phyloP scores from a whole-genome alignment of 257 asterid genomes.

The Jacaranda copaia region DNA sequence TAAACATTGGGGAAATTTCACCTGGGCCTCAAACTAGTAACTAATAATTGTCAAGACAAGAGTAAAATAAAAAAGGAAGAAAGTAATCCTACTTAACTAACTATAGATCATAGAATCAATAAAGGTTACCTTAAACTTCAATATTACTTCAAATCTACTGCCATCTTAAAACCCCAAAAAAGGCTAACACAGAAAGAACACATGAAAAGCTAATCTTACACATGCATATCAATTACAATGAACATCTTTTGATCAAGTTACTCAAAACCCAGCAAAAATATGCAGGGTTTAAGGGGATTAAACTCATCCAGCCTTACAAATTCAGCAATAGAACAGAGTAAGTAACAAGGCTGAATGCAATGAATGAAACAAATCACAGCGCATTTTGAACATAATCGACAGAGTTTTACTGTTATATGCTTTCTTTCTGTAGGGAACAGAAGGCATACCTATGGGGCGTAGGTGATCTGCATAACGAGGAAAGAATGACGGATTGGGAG shows the following conservation, averaged over 20 bases:
- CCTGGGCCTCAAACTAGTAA: neutral
- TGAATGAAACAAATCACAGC: conserved; percentile 5
- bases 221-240: neutral
- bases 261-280: conserved; percentile 29
- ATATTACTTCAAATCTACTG: neutral
- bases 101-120: neutral
- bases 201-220: neutral
- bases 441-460: conserved; percentile 43
- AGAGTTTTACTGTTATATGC: neutral
- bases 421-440: neutral
- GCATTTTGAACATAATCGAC: neutral
- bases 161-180: no score
- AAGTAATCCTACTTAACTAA: neutral
- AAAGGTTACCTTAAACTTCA: conserved; percentile 3
- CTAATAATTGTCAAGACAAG: neutral
- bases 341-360: neutral
- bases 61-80: neutral
- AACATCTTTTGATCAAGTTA: neutral
- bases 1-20: neutral
- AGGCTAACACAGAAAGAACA: neutral
- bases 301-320: conserved; percentile 28
- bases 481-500: conserved; percentile 12
- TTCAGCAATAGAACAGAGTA: conserved; percentile 17
- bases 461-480: conserved; percentile 31
- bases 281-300: conserved; percentile 4